Evolutionary conservation across 371 early-diverging fungal genomes (phyloP).

Genomic region (Sporodiniella umbellata): DNA sequence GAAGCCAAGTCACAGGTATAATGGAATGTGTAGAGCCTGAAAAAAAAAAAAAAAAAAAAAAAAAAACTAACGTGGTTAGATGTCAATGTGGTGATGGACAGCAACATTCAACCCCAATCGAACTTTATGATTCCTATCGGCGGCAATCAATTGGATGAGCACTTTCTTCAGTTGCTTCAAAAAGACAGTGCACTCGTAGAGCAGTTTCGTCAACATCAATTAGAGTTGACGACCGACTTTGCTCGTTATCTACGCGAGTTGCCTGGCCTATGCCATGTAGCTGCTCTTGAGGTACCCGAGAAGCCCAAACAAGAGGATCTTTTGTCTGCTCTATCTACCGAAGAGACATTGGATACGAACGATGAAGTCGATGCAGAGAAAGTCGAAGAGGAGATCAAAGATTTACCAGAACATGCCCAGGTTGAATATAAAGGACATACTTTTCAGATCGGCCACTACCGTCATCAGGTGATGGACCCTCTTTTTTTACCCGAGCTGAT

Average conservation of each 20-base stretch:
- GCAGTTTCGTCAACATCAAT: conserved; percentile 29
- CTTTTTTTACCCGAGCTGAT: conserved; percentile 62
- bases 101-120: conserved; percentile 55
- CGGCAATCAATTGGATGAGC: conserved; percentile 62
- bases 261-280: conserved; percentile 54
- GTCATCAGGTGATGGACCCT: conserved; percentile 59
- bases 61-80: too few species aligned
- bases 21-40: not conserved
- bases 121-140: conserved; percentile 64
- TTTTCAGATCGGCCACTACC: conserved; percentile 60
- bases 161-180: conserved; percentile 56
- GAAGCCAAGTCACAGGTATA: conserved; percentile 70
- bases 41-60: not conserved
- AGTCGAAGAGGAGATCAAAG: conserved; percentile 8
- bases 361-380: conserved; percentile 5
- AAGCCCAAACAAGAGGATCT: conserved; percentile 28
- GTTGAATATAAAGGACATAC: conserved; percentile 25
- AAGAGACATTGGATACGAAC: conserved; percentile 28
- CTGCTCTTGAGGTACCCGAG: conserved; percentile 37
- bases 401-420: conserved; percentile 10
- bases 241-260: conserved; percentile 58
- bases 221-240: conserved; percentile 51
- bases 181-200: conserved; percentile 52
- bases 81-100: conserved; percentile 73
- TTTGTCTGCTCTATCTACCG: conserved; percentile 35